Conservation (phyloP, 257 asterid genomes). For the Solanum clarkiae region DNA sequence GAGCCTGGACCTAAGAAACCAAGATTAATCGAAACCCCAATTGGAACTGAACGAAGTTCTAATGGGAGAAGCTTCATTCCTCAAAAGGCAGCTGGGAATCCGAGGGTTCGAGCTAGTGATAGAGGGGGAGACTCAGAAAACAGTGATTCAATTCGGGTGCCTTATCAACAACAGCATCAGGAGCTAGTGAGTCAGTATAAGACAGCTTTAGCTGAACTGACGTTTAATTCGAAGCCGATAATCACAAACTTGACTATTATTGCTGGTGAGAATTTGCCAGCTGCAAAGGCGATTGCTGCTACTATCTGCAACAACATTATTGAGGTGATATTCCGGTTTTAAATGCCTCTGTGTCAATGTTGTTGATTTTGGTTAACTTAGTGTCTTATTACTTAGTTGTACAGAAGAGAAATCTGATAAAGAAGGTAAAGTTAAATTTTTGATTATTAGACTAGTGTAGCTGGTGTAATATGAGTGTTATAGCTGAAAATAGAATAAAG, state of each 20-base stretch:
- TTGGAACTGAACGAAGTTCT: slow-evolving; percentile 42
- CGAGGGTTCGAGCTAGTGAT: slow-evolving; percentile 16
- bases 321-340: slow-evolving; percentile 75
- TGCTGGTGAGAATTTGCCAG: slow-evolving; percentile 89
- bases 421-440: neutral
- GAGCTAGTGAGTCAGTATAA: slow-evolving; percentile 88
- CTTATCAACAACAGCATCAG: slow-evolving; percentile 37
- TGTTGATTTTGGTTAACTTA: neutral
- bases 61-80: slow-evolving; percentile 47
- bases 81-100: slow-evolving; percentile 14
- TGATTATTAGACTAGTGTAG: neutral
- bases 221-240: slow-evolving; percentile 90
- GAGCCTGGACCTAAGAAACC: slow-evolving; percentile 81
- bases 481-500: neutral
- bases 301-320: slow-evolving; percentile 63
- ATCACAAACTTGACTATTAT: slow-evolving; percentile 92
- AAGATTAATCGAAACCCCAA: slow-evolving; percentile 45
- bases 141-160: slow-evolving; percentile 46
- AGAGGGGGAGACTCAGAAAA: slow-evolving; percentile 38
- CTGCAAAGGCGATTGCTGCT: slow-evolving; percentile 81
- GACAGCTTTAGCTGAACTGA: slow-evolving; percentile 77
- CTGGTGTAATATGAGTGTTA: neutral
- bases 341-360: neutral
- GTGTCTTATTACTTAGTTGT: neutral
- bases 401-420: neutral